Base-by-base conservation (phyloP, 768 basidiomycete species). In the Kwoniella mangroviensis region DNA sequence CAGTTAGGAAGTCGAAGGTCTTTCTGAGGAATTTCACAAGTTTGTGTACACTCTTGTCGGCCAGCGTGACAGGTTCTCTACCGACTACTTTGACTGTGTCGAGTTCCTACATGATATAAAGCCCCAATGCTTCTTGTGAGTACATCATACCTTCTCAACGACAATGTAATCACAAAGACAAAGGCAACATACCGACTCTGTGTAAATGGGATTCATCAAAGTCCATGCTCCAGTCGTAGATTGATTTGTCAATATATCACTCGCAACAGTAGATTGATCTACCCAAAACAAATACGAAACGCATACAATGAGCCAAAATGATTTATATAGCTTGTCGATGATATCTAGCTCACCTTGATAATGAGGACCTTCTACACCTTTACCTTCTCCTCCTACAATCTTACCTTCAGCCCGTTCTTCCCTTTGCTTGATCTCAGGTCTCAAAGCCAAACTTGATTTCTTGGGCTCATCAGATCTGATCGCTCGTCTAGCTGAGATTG, bases 171-270 rank as follows among this genome's bases (percentile, higher is more conserved):
- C 49, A 51, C 5, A 15, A 21, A 51, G 49, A 15, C 49, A 21
- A n/a, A 26, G 17, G 24, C 2, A 4, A 73, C 82, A 65, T 63
- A 79, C 82, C 28, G 70, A 71, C 26, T 78, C 71, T 19, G 91
- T 88, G 81, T 98, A 98, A 1, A 96, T 94, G 0, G 95, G 95
- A 79, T 96, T 93, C 80, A 94, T 93, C 1, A 97, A 84, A 12
- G 96, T 93, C 93, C 94, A 97, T 10, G 79, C 70, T 21, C 82
- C 84, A 34, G 81, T 76, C 22, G 75, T 67, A 28, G 74, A 63
- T 12, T 73, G 54, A 13, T 77, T 75, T 21, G 73, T 63, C 49
- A 82, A 75, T n/a, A 73, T 63, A 34, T 78, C 71, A 10, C 42
- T 60, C 13, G 68, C 56, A 12, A 56, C 7, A 40, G 70, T 52